phyloP scores from a whole-genome alignment of 352 stramenopile species.

The Globisporangium middletonii region DNA sequence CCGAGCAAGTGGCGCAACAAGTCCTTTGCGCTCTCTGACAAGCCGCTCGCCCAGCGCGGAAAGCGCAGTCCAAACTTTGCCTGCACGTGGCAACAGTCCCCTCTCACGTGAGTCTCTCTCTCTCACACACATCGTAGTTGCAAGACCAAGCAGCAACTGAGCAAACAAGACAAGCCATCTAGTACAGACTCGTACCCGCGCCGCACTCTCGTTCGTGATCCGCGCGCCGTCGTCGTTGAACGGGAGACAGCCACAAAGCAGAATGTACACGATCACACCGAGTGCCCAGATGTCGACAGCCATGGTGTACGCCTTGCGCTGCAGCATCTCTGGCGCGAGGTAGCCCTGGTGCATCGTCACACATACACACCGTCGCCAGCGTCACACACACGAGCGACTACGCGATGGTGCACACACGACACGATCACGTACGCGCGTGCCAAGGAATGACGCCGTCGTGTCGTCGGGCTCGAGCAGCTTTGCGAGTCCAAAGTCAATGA shows the following conservation, averaged over 20 bases:
- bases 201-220: slow-evolving; percentile 72
- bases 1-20: slow-evolving; percentile 74
- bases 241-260: slow-evolving; percentile 96
- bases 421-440: slow-evolving; percentile 41
- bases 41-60: slow-evolving; percentile 87
- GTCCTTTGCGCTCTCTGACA: slow-evolving; percentile 85
- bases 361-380: no score
- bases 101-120: not conserved
- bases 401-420: not conserved
- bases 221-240: slow-evolving; percentile 96
- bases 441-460: slow-evolving; percentile 79
- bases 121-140: not conserved
- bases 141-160: not conserved
- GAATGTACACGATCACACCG: slow-evolving; percentile 97
- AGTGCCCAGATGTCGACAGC: slow-evolving; percentile 97
- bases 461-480: slow-evolving; percentile 89
- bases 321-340: slow-evolving; percentile 97
- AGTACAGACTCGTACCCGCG: slow-evolving; percentile 30
- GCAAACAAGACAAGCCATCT: slow-evolving; percentile 8
- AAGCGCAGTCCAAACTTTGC: slow-evolving; percentile 94
- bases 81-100: slow-evolving; percentile 15
- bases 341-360: slow-evolving; percentile 77
- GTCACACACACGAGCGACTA: no score
- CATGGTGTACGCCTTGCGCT: slow-evolving; percentile 95
- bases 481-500: slow-evolving; percentile 98